These are phyloP conservation scores for Rhododendron kiyosumense DNA, from an alignment of 148 eudicot species.

Conservation along the genomic window DNA sequence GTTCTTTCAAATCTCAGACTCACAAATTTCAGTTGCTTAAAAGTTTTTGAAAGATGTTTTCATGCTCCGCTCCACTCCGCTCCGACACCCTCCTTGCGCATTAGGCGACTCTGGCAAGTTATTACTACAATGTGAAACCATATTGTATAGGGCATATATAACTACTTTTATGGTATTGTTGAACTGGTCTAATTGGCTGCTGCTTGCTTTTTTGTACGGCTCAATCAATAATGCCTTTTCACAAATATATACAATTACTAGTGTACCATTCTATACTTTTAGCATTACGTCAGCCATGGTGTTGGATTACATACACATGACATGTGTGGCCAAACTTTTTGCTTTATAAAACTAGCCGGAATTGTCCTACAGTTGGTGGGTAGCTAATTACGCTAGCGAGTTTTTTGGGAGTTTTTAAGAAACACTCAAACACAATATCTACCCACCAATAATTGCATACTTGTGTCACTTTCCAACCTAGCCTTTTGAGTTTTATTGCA, in stretches of 20 bases:
- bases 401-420: neutral
- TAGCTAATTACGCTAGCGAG: too few relatives aligned
- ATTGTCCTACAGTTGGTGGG: neutral
- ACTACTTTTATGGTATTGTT: neutral
- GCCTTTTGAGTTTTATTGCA: neutral
- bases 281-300: neutral
- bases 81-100: neutral
- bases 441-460: neutral
- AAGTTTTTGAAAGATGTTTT: neutral
- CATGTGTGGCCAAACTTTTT: neutral
- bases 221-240: neutral
- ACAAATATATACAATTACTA: too few relatives aligned
- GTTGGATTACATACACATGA: neutral
- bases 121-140: neutral
- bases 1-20: too few relatives aligned
- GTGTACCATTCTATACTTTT: neutral
- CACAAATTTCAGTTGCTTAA: too few relatives aligned
- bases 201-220: neutral
- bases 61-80: neutral
- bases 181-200: neutral
- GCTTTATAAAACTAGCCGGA: neutral
- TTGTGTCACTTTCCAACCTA: neutral
- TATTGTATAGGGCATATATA: neutral
- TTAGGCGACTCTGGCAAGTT: neutral
- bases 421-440: neutral